A percentile compares a stretch with the other conserved stretches of the same genome.
phyloP scores from a whole-genome alignment of 805 yeast species.

The Barnettozyma wickerhamii region DNA sequence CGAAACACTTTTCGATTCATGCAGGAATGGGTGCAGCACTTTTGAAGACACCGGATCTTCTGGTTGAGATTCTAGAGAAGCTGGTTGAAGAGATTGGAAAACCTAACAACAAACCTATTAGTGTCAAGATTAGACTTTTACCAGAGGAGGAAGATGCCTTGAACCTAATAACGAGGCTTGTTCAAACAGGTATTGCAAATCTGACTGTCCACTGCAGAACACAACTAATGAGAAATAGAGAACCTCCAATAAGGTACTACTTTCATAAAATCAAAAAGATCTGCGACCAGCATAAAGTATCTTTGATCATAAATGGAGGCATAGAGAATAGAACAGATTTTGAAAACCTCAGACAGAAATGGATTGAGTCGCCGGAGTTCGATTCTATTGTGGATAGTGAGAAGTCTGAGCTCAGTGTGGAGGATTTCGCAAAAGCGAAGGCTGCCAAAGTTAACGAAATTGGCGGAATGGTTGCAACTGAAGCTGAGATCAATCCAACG shows the following conservation, averaged over 20 bases:
- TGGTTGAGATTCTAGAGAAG: slow-evolving; percentile 61
- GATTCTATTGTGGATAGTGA: slow-evolving; percentile 3
- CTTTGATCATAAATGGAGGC: slow-evolving; percentile 82
- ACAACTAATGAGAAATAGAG: slow-evolving; percentile 81
- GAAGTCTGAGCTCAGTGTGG: neutral
- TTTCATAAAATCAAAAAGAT: slow-evolving; percentile 56
- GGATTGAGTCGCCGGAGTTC: slow-evolving; percentile 7
- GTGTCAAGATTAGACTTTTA: slow-evolving; percentile 83
- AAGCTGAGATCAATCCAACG: slow-evolving; percentile 84
- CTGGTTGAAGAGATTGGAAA: slow-evolving; percentile 78
- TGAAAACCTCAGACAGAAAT: slow-evolving; percentile 42
- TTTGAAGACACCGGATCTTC: slow-evolving; percentile 71
- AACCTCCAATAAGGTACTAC: slow-evolving; percentile 71
- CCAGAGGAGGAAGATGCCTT: slow-evolving; percentile 60
- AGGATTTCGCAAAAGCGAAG: neutral
- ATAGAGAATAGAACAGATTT: slow-evolving; percentile 53
- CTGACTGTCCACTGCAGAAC: slow-evolving; percentile 92
- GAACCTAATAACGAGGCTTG: slow-evolving; percentile 50
- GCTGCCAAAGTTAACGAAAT: slow-evolving; percentile 42
- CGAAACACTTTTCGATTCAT: slow-evolving; percentile 91
- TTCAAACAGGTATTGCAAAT: slow-evolving; percentile 77
- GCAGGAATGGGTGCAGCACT: slow-evolving; percentile 98
- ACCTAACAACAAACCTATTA: slow-evolving; percentile 73
- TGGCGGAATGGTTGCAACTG: slow-evolving; percentile 94
- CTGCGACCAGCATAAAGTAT: slow-evolving; percentile 58